phyloP scores from a whole-genome alignment of 257 asterid species.

The Penstemon davidsonii region DNA sequence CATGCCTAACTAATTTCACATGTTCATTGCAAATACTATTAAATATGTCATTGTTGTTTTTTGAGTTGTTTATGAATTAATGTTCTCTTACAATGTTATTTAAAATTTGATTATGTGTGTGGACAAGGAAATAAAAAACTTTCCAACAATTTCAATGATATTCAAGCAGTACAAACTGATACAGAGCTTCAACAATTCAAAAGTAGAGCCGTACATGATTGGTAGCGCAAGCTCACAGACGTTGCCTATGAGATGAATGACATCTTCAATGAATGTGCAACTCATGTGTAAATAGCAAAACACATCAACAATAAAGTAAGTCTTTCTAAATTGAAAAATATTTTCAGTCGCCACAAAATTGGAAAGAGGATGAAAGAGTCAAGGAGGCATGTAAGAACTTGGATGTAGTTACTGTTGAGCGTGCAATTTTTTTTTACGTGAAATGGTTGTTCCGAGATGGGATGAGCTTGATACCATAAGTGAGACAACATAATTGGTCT shows the following conservation, averaged over 20 bases:
- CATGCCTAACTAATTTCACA: too few species aligned
- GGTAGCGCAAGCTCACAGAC: slow-evolving; percentile 34
- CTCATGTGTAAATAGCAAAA: neutral
- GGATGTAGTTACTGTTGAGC: slow-evolving; percentile 28
- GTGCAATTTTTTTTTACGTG: slow-evolving; percentile 25
- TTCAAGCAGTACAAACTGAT: slow-evolving; percentile 37
- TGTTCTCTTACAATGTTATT: too few species aligned
- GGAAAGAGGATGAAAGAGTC: slow-evolving; percentile 21
- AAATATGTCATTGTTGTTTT: too few species aligned
- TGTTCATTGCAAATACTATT: too few species aligned
- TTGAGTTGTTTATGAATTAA: too few species aligned
- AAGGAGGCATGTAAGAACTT: slow-evolving; percentile 15
- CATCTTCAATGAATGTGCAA: slow-evolving; percentile 32
- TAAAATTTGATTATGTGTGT: slow-evolving; percentile 29
- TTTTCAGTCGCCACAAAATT: slow-evolving; percentile 24
- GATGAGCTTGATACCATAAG: slow-evolving; percentile 15
- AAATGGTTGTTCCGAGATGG: neutral
- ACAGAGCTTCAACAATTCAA: slow-evolving; percentile 25
- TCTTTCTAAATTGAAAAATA: neutral
- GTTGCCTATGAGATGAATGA: slow-evolving; percentile 33
- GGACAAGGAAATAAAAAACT: slow-evolving; percentile 32
- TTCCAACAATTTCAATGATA: slow-evolving; percentile 24
- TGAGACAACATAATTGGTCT: slow-evolving; percentile 36
- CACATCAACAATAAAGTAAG: neutral
- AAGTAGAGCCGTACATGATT: slow-evolving; percentile 10